Percentiles rank a stretch among this genome's conserved stretches.
Conservation (phyloP, 2,329 filamentous ascomycete genomes). For the Aspergillus jensenii region DNA sequence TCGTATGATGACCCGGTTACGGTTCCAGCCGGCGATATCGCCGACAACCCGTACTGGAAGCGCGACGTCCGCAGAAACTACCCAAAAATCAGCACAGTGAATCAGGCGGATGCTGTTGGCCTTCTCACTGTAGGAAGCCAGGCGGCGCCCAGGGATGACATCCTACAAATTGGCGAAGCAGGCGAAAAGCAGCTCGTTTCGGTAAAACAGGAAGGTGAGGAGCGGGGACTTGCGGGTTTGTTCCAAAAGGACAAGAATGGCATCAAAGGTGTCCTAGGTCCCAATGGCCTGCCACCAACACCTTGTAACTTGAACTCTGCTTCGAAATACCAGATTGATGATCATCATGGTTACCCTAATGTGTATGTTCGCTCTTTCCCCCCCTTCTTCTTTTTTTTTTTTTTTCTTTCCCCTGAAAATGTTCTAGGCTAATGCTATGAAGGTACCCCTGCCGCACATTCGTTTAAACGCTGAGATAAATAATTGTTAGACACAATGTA, state of each 20-base stretch:
- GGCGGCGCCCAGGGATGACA: conserved; percentile 74
- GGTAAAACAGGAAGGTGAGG: conserved; percentile 71
- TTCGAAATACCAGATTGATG: conserved; percentile 64
- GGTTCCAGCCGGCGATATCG: conserved; percentile 78
- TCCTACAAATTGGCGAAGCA: conserved; percentile 69
- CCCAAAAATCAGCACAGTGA: conserved; percentile 74
- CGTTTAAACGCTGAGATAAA: conserved; percentile 29
- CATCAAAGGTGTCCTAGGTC: conserved; percentile 63
- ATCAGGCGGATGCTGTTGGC: conserved; percentile 80
- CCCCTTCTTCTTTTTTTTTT: neutral
- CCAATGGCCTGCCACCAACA: conserved; percentile 80
- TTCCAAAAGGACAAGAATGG: conserved; percentile 65
- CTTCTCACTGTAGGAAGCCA: conserved; percentile 83
- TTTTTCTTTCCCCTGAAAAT: conserved; percentile 11
- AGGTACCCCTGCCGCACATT: conserved; percentile 50
- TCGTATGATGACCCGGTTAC: conserved; percentile 81
- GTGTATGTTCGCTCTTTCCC: conserved; percentile 54
- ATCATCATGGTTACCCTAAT: conserved; percentile 67
- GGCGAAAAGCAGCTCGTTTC: conserved; percentile 73
- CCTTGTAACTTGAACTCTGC: conserved; percentile 66
- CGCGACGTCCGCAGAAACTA: conserved; percentile 83
- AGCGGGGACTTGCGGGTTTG: conserved; percentile 68
- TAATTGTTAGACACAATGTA: conserved; percentile 10
- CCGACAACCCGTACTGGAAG: conserved; percentile 95
- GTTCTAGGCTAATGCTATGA: conserved; percentile 23